Evolutionary conservation across 1,284 basidiomycete species (phyloP).

Genomic region (Ustilago trichophora): DNA sequence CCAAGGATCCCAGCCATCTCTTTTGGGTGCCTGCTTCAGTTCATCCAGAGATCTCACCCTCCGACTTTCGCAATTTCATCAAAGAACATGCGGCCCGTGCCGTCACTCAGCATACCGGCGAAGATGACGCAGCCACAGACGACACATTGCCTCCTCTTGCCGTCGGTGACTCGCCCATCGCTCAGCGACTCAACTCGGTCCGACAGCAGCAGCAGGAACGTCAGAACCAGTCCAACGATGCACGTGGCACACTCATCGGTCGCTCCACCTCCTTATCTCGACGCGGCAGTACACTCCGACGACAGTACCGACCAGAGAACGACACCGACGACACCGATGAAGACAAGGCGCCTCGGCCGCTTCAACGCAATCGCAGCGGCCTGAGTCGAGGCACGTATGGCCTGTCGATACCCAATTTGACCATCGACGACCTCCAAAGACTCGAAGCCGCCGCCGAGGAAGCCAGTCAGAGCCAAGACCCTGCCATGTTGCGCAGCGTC

Average conservation of each 20-base stretch:
- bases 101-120: conserved; percentile 45
- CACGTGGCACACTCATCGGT: conserved; percentile 32
- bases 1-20: conserved; percentile 70
- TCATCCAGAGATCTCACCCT: conserved; percentile 96
- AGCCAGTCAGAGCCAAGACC: conserved; percentile 77
- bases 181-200: conserved; percentile 41
- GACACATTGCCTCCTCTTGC: conserved; percentile 22
- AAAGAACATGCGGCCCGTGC: conserved; percentile 80
- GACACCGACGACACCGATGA: conserved; percentile 66
- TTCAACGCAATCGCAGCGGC: conserved; percentile 42
- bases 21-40: conserved; percentile 98
- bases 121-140: conserved; percentile 4
- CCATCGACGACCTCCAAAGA: conserved; percentile 89
- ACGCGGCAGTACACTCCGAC: conserved; percentile 60
- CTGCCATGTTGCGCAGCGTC: conserved; percentile 80
- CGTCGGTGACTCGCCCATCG: conserved; percentile 39
- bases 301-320: conserved; percentile 76
- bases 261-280: conserved; percentile 57
- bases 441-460: conserved; percentile 91
- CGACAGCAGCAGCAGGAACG: conserved; percentile 37
- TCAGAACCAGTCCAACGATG: conserved; percentile 13
- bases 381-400: conserved; percentile 25
- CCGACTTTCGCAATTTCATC: conserved; percentile 92
- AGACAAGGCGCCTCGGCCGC: conserved; percentile 69
- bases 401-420: conserved; percentile 72